Base-by-base conservation (phyloP, 768 basidiomycete species). In the Trametes punicea region DNA sequence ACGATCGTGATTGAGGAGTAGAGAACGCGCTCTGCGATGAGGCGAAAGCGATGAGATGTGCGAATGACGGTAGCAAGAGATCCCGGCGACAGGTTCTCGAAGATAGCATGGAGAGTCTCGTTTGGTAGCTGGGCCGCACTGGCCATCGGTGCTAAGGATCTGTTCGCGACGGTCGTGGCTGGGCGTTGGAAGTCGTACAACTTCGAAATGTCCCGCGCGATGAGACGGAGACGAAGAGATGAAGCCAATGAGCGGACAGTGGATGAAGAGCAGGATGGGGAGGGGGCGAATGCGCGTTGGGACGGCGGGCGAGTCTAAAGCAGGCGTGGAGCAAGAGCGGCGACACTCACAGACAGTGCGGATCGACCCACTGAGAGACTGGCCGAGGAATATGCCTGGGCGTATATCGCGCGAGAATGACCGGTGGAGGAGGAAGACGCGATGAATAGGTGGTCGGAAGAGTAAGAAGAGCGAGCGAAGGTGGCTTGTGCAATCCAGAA, bases 11-110 rank as follows among this genome's bases (percentile, higher is more conserved):
- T 72, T 48, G 75, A 74, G 10, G 82, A 68, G 65, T 86, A 85
- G 31, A 87, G 78, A 20, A 81, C 64, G 53, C 80, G 79, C 66
- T 85, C 84, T 2, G 82, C 82, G 33, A 84, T 77, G 30, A 74
- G 78, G 51, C 57, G 67, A 64, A 65, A 74, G 49, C 57, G 65
- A 42, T 65, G 73, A n/a, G 78, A 83, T 50, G 80, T 77, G 54
- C 73, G 69, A 23, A 80, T 62, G 54, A 79, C 62, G 48, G 67
- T 60, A 34, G 73, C 69, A 54, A 85, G 77, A 6, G 67, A 65
- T 26, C 51, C 46, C 1, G 60, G 63, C 6, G 64, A 50, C 46
- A 74, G 67, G 50, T 65, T 50, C 18, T 65, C 65, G 62, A 84
- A 78, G 55, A 84, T 80, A 51, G 74, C 69, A 40, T 65, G 64